Evolutionary conservation across 805 yeast genomes (phyloP), one percentile per base, ranked within the genome.

Genomic region (Citeromyces matritensis): DNA sequence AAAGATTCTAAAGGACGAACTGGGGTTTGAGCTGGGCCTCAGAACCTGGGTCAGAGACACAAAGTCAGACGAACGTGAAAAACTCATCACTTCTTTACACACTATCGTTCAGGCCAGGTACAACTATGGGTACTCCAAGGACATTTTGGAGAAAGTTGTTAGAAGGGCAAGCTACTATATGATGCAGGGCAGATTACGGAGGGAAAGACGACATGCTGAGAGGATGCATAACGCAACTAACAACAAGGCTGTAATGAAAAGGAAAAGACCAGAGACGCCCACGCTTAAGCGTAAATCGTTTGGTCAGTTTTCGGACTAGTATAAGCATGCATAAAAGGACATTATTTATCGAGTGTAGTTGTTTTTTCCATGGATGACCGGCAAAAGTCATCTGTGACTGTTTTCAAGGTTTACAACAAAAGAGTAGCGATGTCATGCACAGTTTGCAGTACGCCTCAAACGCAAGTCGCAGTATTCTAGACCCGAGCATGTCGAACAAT

Each of bases 21-120:
- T 82, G 33, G 74, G 78, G 4, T 83, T 81, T 51, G 73, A 76
- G 19, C 49, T 84, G 19, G 94, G 94, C 4, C 66, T 71, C 38
- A 69, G 70, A 43, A 80, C 94, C 0, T 84, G 95, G 94, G 74
- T 81, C 27, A 62, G 94, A 39, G 94, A 79, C 44, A 79, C 91
- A 0, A 60, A 67, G 1, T 64, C 60, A 32, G 53, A 50, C 4
- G 65, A 67, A 38, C 60, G 94, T 27, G 48, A 48, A 8, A 42
- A 49, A 4, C 52, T 74, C 28, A 53, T 80, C 15, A 58, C 59
- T 15, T 53, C 60, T 31, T 58, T 84, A 30, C 57, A 63, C 42
- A 42, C 44, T 5, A 56, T 63, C 34, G 71, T 77, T 5, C 57
- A 55, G 23, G 42, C 42, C 3, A 61, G 59, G 27, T 73, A 65